Conservation (phyloP, 108 stramenopile species). For the Skeletonema marinoi region DNA sequence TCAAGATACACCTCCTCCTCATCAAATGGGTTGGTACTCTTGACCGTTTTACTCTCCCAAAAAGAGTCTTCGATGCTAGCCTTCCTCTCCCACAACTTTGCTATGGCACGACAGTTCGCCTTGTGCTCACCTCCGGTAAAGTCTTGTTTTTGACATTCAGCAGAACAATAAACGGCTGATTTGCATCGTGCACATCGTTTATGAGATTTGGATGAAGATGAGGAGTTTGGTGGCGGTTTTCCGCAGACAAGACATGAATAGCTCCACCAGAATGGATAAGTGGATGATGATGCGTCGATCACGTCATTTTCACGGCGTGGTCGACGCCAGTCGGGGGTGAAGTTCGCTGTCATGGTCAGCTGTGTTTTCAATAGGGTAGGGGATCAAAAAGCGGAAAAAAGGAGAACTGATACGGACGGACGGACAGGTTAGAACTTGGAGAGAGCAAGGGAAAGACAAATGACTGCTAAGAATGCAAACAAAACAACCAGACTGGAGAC, state of each 20-base stretch:
- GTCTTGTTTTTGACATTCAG: slow-evolving; percentile 29
- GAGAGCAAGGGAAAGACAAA: too few species aligned
- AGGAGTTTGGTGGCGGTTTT: neutral
- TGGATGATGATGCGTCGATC: neutral
- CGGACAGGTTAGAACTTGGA: too few species aligned
- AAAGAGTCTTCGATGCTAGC: slow-evolving; percentile 12
- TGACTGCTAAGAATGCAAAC: too few species aligned
- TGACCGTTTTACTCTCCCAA: neutral
- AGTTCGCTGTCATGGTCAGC: neutral
- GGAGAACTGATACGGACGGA: too few species aligned
- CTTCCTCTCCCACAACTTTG: slow-evolving; percentile 36
- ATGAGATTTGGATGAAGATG: neutral
- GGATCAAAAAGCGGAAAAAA: too few species aligned
- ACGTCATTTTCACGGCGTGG: slow-evolving; percentile 30
- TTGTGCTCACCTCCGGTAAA: slow-evolving; percentile 27
- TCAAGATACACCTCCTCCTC: slow-evolving; percentile 10
- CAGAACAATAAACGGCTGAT: slow-evolving; percentile 40
- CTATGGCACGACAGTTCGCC: slow-evolving; percentile 18
- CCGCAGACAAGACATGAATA: slow-evolving; percentile 47
- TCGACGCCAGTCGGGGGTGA: slow-evolving; percentile 35
- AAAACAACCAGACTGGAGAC: too few species aligned
- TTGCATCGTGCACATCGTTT: slow-evolving; percentile 41
- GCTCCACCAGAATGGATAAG: slow-evolving; percentile 17
- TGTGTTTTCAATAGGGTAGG: too few species aligned
- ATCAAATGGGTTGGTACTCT: slow-evolving; percentile 36